Conservation (phyloP, 305 asterid species). For the Solanum aculeatissimum region DNA sequence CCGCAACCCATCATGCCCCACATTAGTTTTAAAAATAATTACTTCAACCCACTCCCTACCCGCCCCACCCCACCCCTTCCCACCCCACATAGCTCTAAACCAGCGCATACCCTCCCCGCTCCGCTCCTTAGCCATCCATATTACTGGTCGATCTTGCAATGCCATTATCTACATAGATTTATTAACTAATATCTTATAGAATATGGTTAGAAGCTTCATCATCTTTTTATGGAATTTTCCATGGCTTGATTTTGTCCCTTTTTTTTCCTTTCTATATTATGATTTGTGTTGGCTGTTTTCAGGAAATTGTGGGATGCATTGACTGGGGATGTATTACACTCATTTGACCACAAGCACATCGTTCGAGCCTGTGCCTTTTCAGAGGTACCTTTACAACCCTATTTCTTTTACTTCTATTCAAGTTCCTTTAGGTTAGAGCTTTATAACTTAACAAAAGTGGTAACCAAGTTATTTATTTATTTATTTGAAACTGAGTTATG, state of each 20-base stretch:
- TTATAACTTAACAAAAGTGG: neutral
- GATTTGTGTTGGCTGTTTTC: slow-evolving; percentile 13
- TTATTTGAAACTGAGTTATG: neutral
- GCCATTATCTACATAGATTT: neutral
- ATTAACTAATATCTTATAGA: neutral
- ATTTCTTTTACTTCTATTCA: neutral
- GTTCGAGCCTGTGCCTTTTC: slow-evolving; percentile 94
- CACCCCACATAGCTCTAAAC: too few relatives aligned
- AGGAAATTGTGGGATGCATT: slow-evolving; percentile 98
- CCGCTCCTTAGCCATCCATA: neutral
- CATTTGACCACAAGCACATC: slow-evolving; percentile 96
- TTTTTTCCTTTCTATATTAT: neutral
- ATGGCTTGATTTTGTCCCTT: neutral
- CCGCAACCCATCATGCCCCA: too few relatives aligned
- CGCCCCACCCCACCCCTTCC: too few relatives aligned
- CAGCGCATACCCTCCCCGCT: too few relatives aligned
- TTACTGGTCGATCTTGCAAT: neutral
- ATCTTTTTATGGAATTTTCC: neutral
- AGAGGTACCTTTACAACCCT: slow-evolving; percentile 37
- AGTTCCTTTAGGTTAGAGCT: neutral
- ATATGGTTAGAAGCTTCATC: neutral
- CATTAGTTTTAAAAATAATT: too few relatives aligned
- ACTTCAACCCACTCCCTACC: too few relatives aligned
- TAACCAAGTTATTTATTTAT: neutral
- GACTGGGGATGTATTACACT: slow-evolving; percentile 81